Base-by-base conservation (phyloP, 2,329 filamentous ascomycete species). In the Davidsoniella australis region DNA sequence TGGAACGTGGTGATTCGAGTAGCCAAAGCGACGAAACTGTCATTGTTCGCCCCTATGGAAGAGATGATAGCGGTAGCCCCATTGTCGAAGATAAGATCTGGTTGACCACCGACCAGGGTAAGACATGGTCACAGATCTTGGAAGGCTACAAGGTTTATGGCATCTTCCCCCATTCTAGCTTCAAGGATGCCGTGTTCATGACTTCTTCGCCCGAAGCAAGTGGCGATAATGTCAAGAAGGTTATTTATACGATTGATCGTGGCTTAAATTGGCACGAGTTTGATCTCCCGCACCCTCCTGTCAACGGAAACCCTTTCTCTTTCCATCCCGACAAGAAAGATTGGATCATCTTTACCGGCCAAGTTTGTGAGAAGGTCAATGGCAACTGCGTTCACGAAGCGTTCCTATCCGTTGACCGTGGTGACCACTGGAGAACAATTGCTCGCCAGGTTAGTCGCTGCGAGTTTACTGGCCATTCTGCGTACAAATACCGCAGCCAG, bases 301-400 rank as follows among this genome's bases (percentile, higher is more conserved):
- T 67, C 43, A 53, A 56, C 1, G 55, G 59, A 3, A 59, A 67
- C 5, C 72, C 76, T 16, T 71, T 87, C 40, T 70, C 72, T 36
- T 98, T 98, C 66, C 91, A 98, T 58, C 83, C 87, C 1, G 77
- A 82, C 56, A 76, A 82, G 58, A 82, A 81, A 60, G 83, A 94
- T 58, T 95, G 87, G 86, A 70, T 96, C 41, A 83, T 98, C 54
- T 96, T 88, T 87, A 77, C 82, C 45, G 89, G 88, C 38, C 67
- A 78, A 55, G 75, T 81, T 54, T 93, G 85, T 60, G 74, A 78
- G 41, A 63, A 62, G 29, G 61, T 66, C 3, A 65, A 63, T 14
- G 65, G 67, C 26, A 62, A 75, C 33, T 95, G 88, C 62, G 80
- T 84, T 57, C 70, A 70, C 1, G 76, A 83, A 54, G 85, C 88